Evolutionary conservation across 2,329 filamentous ascomycete genomes (phyloP), one percentile per base, ranked within the genome.

Genomic region (Epichloe gansuensis): DNA sequence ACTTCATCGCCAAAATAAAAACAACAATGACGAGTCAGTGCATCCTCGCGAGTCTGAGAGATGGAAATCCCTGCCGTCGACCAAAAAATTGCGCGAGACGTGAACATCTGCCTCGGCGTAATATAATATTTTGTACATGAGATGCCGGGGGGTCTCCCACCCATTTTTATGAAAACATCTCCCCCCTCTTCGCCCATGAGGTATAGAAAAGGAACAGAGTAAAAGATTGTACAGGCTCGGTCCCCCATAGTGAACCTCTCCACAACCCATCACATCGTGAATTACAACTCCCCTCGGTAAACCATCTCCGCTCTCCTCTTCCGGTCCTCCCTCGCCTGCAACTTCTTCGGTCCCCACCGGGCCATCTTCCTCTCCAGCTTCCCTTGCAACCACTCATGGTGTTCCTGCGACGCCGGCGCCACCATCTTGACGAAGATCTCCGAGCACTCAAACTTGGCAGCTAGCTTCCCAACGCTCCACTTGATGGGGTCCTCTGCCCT

Each of bases 351-450:
- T 11, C 81, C 80, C 80, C 80, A 84, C 49, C 74, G 66, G n/a
- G 68, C 67, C 67, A 73, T 73, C 53, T 74, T 70, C 38, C 70
- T 68, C 53, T 76, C 74, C 55, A 73, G 55, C 63, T 72, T 71
- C 52, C 63, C 67, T 60, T 65, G 64, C 51, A 78, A 65, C 57
- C 64, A 69, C 51, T 71, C 63, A 55, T 68, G 66, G 66, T 82
- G 75, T 60, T 74, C 72, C 5, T 58, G 54, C 38, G 71, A 67
- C 23, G 77, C 70, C 51, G 73, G 69, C 61, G 74, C 74, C 60
- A 75, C 79, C 66, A 81, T 78, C 63, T 76, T 74, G 53, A 84
- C 71, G 59, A 84, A 83, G 45, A 75, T 61, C 17, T 69, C 66
- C 38, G 73, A 74, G 71, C 80, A 82, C 49, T 74, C 65, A 63